Evolutionary conservation across 139 green algal genomes (phyloP).

Genomic region (Auxenochlorella pyrenoidosa): DNA sequence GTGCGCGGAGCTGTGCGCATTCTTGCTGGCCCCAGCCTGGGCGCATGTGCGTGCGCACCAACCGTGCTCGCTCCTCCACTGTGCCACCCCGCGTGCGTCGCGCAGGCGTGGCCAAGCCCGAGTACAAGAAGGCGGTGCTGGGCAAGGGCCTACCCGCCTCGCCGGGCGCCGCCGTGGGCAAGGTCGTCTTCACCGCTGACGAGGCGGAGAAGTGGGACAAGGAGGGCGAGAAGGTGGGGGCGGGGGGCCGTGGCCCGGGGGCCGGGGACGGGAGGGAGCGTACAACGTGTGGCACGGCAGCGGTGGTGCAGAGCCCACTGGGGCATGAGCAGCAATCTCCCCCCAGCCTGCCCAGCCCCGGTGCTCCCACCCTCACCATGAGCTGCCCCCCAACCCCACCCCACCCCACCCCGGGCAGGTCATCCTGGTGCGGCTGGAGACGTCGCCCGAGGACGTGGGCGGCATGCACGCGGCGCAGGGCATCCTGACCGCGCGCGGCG

Average conservation of each 20-base stretch:
- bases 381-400: background rate
- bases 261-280: too few relatives aligned
- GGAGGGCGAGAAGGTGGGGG: constrained; percentile 39
- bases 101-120: constrained; percentile 32
- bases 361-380: background rate
- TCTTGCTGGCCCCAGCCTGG: background rate
- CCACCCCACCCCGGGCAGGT: constrained; percentile 15
- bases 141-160: constrained; percentile 82
- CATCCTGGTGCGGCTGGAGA: constrained; percentile 87
- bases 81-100: background rate
- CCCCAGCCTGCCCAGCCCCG: background rate
- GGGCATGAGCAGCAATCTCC: background rate
- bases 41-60: background rate
- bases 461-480: constrained; percentile 90
- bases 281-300: too few relatives aligned
- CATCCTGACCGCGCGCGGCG: constrained; percentile 86
- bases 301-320: too few relatives aligned
- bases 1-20: too few relatives aligned
- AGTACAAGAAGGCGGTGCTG: constrained; percentile 74
- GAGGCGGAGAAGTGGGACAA: constrained; percentile 79
- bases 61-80: background rate
- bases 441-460: constrained; percentile 87
- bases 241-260: too few relatives aligned
- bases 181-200: constrained; percentile 86
- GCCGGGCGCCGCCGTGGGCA: constrained; percentile 85